Evolutionary conservation across 2,329 filamentous ascomycete genomes (phyloP).

Genomic region (Metarhizium sp.): DNA sequence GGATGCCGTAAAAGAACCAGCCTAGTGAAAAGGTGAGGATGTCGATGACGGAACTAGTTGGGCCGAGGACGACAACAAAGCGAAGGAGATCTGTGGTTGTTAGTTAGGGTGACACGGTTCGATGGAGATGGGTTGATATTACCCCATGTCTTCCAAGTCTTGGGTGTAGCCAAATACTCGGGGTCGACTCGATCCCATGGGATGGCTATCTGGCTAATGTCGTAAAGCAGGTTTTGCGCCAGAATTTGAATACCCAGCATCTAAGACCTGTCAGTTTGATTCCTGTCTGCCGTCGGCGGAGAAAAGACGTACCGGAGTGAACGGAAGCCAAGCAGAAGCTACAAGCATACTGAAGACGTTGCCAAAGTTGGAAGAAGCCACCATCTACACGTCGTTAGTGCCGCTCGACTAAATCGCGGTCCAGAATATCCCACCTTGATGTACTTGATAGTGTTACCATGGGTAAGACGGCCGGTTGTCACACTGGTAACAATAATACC

Average conservation of each 20-base stretch:
- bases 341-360: slow-evolving; percentile 20
- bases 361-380: slow-evolving; percentile 20
- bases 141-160: slow-evolving; percentile 15
- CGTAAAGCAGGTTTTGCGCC: slow-evolving; percentile 19
- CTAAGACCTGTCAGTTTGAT: background rate
- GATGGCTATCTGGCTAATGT: slow-evolving; percentile 20
- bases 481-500: slow-evolving; percentile 17
- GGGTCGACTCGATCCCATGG: slow-evolving; percentile 19
- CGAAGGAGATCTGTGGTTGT: slow-evolving; percentile 15
- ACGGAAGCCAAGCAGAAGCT: slow-evolving; percentile 19
- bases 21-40: slow-evolving; percentile 14
- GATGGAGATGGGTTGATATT: background rate
- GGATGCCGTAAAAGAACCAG: slow-evolving; percentile 16
- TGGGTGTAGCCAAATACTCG: slow-evolving; percentile 17
- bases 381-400: slow-evolving; percentile 12
- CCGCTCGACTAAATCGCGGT: background rate
- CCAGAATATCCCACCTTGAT: slow-evolving; percentile 11
- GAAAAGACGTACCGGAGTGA: slow-evolving; percentile 9
- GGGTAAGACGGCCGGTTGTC: slow-evolving; percentile 15
- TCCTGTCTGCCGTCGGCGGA: background rate
- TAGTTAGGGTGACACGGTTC: background rate
- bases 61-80: slow-evolving; percentile 17
- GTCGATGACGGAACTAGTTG: slow-evolving; percentile 19
- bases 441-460: slow-evolving; percentile 21
- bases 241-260: slow-evolving; percentile 18